Evolutionary conservation across 371 early-diverging fungal species (phyloP), one percentile per base, ranked within the genome.

Genomic region (Dichotomocladium elegans): DNA sequence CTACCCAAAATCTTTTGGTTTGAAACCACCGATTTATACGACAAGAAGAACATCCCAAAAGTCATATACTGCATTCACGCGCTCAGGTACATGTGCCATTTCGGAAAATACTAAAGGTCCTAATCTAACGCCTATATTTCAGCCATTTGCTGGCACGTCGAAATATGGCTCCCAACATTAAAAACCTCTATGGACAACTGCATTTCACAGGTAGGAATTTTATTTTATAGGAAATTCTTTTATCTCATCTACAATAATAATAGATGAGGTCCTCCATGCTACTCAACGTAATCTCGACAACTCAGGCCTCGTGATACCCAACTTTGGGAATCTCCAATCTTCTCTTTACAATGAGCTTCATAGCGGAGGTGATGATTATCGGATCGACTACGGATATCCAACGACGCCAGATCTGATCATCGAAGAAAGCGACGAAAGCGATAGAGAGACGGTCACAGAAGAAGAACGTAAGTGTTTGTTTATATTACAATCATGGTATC

Each of bases 21-120:
- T 79, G 99, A 99, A 69, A 73, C 95, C 56, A 94, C 97, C 0
- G 99, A 99, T 75, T 74, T 99, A 11, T 99, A 99, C 73, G 99
- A 99, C 53, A 91, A 92, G 73, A 99, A 99, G 72, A 99, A 99
- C 71, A 92, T 99, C 66, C 99, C 99, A 21, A 95, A 95, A 65
- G 99, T 99, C 9, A 96, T 99, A 57, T 99, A 99, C 72, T 99
- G 99, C 74, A 89, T 99, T 46, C 99, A 99, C 66, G 99, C 99
- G 1, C 85, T 99, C 37, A 95, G 91, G 85, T 91, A 81, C 51
- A 12, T 25, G n/a, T n/a, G 53, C n/a, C n/a, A n/a, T n/a, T n/a
- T n/a, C n/a, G n/a, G n/a, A n/a, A n/a, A n/a, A n/a, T n/a, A n/a
- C n/a, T n/a, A n/a, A n/a, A n/a, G n/a, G n/a, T n/a, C n/a, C n/a